These are phyloP conservation scores for Chlamydomonas sphaeroides DNA, from an alignment of 139 green algal species.

Conservation along the genomic window DNA sequence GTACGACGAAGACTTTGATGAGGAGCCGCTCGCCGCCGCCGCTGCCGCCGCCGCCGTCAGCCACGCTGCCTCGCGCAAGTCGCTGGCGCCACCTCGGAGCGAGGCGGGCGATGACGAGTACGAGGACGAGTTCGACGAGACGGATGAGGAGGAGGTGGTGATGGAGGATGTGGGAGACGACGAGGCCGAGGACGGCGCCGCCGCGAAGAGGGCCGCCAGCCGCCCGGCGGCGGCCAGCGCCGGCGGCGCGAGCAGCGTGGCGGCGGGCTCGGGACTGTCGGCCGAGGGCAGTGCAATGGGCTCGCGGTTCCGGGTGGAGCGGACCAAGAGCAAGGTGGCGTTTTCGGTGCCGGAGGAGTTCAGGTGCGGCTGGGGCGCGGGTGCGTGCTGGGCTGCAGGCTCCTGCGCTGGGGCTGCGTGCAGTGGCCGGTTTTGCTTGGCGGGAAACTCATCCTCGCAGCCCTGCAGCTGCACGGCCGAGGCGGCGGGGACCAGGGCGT, in stretches of 20 bases:
- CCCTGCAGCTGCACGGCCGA: too few relatives aligned
- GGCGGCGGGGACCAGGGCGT: too few relatives aligned
- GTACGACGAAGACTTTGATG: conserved; percentile 16
- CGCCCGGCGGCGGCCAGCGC: neutral
- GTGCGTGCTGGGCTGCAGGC: neutral
- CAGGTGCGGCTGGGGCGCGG: neutral
- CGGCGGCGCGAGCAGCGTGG: neutral
- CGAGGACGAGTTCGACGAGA: too few relatives aligned
- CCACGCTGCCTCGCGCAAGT: neutral
- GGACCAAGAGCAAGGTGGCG: conserved; percentile 15
- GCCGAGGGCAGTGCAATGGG: neutral
- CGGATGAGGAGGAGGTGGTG: too few relatives aligned
- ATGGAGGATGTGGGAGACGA: conserved; percentile 24
- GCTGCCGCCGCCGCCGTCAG: neutral
- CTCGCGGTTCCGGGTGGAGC: conserved; percentile 4
- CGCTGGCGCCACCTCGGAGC: neutral
- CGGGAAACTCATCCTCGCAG: too few relatives aligned
- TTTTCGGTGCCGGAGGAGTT: neutral
- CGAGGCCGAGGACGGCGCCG: too few relatives aligned
- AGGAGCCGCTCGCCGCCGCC: neutral
- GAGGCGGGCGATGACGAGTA: conserved; percentile 17
- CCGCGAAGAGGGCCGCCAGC: too few relatives aligned
- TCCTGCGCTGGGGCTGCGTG: too few relatives aligned
- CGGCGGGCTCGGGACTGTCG: neutral
- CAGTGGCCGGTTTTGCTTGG: neutral